Percentiles rank a stretch among this genome's conserved stretches.
phyloP scores from a whole-genome alignment of 441 rosid species.

The Erodium trifolium region DNA sequence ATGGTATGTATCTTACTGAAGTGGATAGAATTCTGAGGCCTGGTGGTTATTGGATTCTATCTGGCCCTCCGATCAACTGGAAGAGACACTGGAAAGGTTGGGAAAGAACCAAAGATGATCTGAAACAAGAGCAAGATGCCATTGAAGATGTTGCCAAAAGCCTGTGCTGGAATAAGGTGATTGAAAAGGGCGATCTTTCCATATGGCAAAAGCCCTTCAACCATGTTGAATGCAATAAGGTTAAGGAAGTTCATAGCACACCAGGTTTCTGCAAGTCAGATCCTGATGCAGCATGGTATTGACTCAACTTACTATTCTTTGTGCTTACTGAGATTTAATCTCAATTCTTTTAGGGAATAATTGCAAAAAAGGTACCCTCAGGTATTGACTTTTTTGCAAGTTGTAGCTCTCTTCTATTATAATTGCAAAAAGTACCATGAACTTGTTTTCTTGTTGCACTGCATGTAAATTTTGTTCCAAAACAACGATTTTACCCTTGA shows the following conservation, averaged over 20 bases:
- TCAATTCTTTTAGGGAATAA: not conserved
- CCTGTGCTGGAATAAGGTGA: slow-evolving; percentile 87
- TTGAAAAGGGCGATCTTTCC: slow-evolving; percentile 58
- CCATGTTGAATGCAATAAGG: slow-evolving; percentile 56
- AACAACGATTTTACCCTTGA: no score
- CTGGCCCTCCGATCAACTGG: slow-evolving; percentile 91
- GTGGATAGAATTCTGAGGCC: slow-evolving; percentile 86
- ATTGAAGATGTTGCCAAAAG: slow-evolving; percentile 61
- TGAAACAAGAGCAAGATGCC: slow-evolving; percentile 78
- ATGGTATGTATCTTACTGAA: slow-evolving; percentile 73
- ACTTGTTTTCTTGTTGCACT: no score
- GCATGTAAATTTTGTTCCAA: no score
- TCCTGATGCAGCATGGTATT: slow-evolving; percentile 71
- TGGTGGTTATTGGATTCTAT: slow-evolving; percentile 89
- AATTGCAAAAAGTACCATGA: no score
- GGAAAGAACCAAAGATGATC: slow-evolving; percentile 72
- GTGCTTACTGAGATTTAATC: not conserved
- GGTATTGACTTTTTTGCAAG: no score
- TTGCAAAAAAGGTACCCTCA: no score
- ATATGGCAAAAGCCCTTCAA: slow-evolving; percentile 79
- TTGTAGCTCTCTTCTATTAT: no score
- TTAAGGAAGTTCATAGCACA: slow-evolving; percentile 38
- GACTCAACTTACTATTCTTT: slow-evolving; percentile 9
- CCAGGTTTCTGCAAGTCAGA: slow-evolving; percentile 65
- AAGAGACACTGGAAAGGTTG: slow-evolving; percentile 85